Evolutionary conservation across 257 asterid species (phyloP), one percentile per base, ranked within the genome.

Genomic region (Solanum arcanum): DNA sequence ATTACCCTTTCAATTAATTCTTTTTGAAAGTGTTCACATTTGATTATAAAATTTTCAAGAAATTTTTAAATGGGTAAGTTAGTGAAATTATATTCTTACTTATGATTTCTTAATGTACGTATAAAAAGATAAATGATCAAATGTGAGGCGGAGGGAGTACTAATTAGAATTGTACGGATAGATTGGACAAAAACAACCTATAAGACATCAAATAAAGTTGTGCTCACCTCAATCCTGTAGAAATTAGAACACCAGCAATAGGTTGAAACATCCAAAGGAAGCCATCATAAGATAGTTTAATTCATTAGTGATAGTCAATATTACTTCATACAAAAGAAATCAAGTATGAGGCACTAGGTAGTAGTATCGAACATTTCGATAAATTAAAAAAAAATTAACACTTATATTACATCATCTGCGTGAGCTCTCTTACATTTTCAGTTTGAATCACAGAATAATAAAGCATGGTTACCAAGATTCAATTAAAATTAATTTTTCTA

Each of bases 381-480:
- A 64, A 12, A 25, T 25, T 5, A 33, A 64, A 64, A 52, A 64
- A 5, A 5, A 2, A n/a, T 2, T 64, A 64, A 64, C 7, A 0
- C 31, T 64, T 62, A 64, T 23, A 23, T 11, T 23, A 62, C 15
- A 4, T 25, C 0, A 0, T 1, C 1, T 0, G 6, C 9, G 1
- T 60, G 29, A 60, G 13, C 27, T 60, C 2, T 3, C 12, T 60
- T 13, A 60, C 12, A 23, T 60, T 9, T 1, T 2, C 7, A 2
- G 3, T 62, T 33, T 33, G 5, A 33, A 33, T 33, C 35, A 33
- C 0, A 0, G 35, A 33, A 33, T 33, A 33, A 33, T 33, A 3
- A 3, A 33, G 35, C 1, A 3, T 33, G 5, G 0, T 33, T 33
- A 33, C 35, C 35, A 33, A 33, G 35, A 33, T 33, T 3, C 35